Evolutionary conservation across 179 eudicot genomes (phyloP).

Genomic region (Beta lomatogona): DNA sequence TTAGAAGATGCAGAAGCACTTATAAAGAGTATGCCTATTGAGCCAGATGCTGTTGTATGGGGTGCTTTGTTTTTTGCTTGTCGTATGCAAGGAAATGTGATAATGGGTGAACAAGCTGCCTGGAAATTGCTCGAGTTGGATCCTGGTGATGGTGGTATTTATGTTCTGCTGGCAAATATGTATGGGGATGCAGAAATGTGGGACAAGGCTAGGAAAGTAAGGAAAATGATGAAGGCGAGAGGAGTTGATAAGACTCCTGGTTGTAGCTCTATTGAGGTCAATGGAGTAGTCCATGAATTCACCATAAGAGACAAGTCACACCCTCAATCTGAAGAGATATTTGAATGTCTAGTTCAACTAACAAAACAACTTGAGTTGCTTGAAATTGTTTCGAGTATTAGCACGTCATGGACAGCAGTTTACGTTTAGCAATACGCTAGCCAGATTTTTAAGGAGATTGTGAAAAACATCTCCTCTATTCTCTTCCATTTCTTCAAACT

Average conservation of each 20-base stretch:
- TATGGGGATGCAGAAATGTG: slow-evolving; percentile 76
- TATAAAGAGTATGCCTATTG: slow-evolving; percentile 69
- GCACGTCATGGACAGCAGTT: slow-evolving; percentile 25
- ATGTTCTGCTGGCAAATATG: slow-evolving; percentile 77
- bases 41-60: slow-evolving; percentile 81
- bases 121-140: slow-evolving; percentile 73
- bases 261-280: slow-evolving; percentile 75
- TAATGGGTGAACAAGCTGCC: slow-evolving; percentile 86
- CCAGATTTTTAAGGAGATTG: background rate
- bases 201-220: slow-evolving; percentile 66
- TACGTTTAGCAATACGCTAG: slow-evolving; percentile 17
- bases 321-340: slow-evolving; percentile 54
- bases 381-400: slow-evolving; percentile 26
- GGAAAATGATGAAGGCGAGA: slow-evolving; percentile 69
- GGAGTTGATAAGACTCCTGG: slow-evolving; percentile 84
- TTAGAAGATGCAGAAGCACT: slow-evolving; percentile 73
- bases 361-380: slow-evolving; percentile 52
- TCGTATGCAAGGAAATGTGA: slow-evolving; percentile 61
- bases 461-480: background rate
- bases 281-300: slow-evolving; percentile 69
- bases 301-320: slow-evolving; percentile 75
- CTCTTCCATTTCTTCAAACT: background rate
- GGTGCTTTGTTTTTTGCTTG: slow-evolving; percentile 83
- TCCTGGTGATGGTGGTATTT: slow-evolving; percentile 78
- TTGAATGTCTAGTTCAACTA: slow-evolving; percentile 51